phyloP scores from a whole-genome alignment of 768 basidiomycete species.

The Tulasnella sp. region DNA sequence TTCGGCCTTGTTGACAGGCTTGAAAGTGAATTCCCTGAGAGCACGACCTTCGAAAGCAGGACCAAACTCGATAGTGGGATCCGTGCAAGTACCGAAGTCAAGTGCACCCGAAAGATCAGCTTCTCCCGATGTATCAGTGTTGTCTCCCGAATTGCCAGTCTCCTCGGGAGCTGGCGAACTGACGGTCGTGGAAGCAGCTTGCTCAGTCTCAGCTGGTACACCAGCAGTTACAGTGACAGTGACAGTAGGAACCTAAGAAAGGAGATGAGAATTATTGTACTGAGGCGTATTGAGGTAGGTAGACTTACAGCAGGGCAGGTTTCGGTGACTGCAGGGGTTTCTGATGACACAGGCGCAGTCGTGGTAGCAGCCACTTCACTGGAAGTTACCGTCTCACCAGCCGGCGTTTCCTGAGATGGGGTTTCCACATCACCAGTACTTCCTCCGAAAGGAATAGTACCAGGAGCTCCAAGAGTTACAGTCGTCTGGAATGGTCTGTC shows the following conservation, averaged over 20 bases:
- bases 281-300: too few relatives aligned
- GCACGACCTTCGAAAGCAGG: constrained; percentile 12
- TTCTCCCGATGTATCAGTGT: not conserved
- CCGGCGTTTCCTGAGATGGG: constrained; percentile 40
- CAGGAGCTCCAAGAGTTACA: constrained; percentile 30
- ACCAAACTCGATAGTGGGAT: constrained; percentile 15
- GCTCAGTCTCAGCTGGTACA: constrained; percentile 15
- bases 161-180: not conserved
- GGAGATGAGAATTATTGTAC: too few relatives aligned
- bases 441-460: constrained; percentile 43
- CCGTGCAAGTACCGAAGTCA: constrained; percentile 14
- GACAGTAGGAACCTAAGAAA: too few relatives aligned
- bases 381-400: constrained; percentile 37
- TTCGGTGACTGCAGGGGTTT: not conserved
- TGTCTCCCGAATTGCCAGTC: not conserved
- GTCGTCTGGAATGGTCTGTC: too few relatives aligned
- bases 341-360: constrained; percentile 27
- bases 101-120: not conserved
- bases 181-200: not conserved
- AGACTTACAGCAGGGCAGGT: constrained; percentile 3
- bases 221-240: constrained; percentile 1
- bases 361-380: constrained; percentile 33
- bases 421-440: constrained; percentile 31
- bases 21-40: constrained; percentile 8
- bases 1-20: constrained; percentile 6